Base-by-base conservation (phyloP, 805 yeast genomes). In the Pichia gijzeniarum region DNA sequence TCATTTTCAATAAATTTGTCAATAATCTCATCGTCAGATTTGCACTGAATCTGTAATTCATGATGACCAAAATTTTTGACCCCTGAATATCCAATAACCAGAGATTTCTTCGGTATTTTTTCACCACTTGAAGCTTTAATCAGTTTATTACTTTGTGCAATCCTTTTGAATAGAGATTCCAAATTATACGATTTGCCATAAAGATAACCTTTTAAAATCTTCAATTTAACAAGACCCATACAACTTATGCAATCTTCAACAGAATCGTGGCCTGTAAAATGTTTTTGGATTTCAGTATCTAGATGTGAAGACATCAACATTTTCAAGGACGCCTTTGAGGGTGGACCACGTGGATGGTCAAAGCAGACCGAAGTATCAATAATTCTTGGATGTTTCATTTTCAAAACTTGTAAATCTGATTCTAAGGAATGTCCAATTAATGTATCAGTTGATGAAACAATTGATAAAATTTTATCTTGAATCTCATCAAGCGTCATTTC, bases 341-440 rank as follows among this genome's bases (percentile, higher is more conserved):
- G 95, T 0, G 82, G 82, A 0, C 97, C 97, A 30, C 85, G 71
- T n/a, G 77, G 74, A 59, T 89, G 96, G 44, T 88, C 88, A 63
- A 69, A 85, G 10, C 82, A 67, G 1, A 85, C 53, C 0, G 96
- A 72, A 0, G 98, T 91, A 63, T 91, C 99, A 13, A 91, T 77
- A 21, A 90, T 72, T 14, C 65, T 69, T 2, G 85, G 82, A 60
- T 91, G 98, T 40, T 80, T 72, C 14, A 93, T 54, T 53, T 74
- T 73, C 58, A 93, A 63, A 3, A 80, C 95, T 10, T 73, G 69
- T 40, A 91, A 68, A 62, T 91, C 99, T 19, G 83, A 80, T 50
- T 90, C 91, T 27, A 91, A 67, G 0, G 98, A 91, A 61, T 91
- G 99, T 1, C 99, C 98, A 43, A 91, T 75, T 19, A 91, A 58